Percentiles rank a stretch among this genome's conserved stretches.
Evolutionary conservation across 1,139 yeast species (phyloP).

Genomic region (Zygoascus sp.): DNA sequence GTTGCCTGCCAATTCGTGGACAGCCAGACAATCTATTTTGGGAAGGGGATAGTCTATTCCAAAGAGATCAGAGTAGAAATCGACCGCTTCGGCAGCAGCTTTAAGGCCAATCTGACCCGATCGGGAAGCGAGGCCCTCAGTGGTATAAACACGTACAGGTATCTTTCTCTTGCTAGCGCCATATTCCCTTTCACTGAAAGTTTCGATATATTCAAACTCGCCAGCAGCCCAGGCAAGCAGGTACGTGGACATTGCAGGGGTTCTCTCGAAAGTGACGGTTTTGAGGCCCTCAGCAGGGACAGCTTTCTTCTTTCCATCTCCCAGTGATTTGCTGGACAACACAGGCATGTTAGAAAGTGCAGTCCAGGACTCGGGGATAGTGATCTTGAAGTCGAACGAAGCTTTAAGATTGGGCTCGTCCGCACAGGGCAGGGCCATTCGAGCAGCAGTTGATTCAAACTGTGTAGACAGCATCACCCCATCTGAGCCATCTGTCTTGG

Average conservation of each 20-base stretch:
- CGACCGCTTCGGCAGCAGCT: conserved; percentile 69
- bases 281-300: conserved; percentile 7
- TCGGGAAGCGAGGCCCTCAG: conserved; percentile 62
- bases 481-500: conserved; percentile 52
- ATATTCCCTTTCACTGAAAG: conserved; percentile 9
- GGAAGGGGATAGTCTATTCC: conserved; percentile 75
- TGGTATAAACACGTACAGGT: conserved; percentile 78
- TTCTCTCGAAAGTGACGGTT: conserved; percentile 46
- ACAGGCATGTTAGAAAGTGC: conserved; percentile 75
- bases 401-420: conserved; percentile 80
- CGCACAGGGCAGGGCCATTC: conserved; percentile 79
- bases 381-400: conserved; percentile 58
- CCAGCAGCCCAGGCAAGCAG: conserved; percentile 80
- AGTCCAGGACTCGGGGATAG: conserved; percentile 53
- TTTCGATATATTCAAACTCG: conserved; percentile 68
- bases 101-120: conserved; percentile 59
- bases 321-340: conserved; percentile 41
- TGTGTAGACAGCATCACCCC: conserved; percentile 74
- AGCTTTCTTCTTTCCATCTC: conserved; percentile 47
- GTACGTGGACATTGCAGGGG: conserved; percentile 80
- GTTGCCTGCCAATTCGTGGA: conserved; percentile 78
- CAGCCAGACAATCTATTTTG: conserved; percentile 77
- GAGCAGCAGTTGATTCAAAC: conserved; percentile 82
- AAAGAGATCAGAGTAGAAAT: conserved; percentile 65
- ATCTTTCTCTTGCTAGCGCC: conserved; percentile 53